Evolutionary conservation across 257 asterid genomes (phyloP).

Genomic region (Solanum appendiculatum): DNA sequence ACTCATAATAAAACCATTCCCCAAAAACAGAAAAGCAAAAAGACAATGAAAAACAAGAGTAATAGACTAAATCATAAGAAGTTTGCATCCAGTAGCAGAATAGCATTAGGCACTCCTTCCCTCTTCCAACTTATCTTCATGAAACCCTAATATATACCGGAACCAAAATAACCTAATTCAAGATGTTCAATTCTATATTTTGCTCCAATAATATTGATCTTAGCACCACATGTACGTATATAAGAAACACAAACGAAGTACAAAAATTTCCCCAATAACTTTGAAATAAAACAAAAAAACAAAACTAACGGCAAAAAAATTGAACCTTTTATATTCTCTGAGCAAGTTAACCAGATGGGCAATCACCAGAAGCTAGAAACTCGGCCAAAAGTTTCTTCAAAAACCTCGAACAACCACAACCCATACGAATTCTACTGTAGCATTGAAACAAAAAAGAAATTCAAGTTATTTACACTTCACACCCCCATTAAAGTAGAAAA

Average conservation of each 20-base stretch:
- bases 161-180: background rate
- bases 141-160: background rate
- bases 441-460: background rate
- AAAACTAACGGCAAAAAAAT: background rate
- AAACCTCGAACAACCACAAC: background rate
- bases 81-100: background rate
- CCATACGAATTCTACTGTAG: conserved; percentile 7
- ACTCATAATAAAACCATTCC: background rate
- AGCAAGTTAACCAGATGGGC: conserved; percentile 3
- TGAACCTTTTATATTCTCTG: background rate
- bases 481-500: background rate
- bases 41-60: background rate
- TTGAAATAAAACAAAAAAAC: background rate
- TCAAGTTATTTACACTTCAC: background rate
- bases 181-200: background rate
- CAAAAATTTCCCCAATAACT: background rate
- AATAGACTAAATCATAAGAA: background rate
- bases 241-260: background rate
- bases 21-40: background rate
- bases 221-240: background rate
- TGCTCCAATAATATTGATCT: background rate
- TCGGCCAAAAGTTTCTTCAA: background rate
- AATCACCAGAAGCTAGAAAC: conserved; percentile 6
- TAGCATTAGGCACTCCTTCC: background rate
- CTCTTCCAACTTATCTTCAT: background rate